Evolutionary conservation across 1,139 yeast genomes (phyloP).

Genomic region (Candida albicans): DNA sequence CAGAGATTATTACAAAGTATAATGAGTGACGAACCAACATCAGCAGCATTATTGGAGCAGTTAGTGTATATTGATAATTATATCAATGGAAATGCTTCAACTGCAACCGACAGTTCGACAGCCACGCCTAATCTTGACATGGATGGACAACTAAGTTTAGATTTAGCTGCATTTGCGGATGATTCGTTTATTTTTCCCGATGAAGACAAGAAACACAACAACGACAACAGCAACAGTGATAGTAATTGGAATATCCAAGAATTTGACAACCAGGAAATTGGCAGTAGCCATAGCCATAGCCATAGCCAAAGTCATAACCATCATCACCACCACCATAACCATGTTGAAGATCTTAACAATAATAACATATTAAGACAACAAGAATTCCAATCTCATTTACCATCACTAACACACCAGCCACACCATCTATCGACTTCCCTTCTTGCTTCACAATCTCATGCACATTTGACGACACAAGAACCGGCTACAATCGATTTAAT

Average conservation of each 20-base stretch:
- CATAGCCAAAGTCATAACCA: neutral
- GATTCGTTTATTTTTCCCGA: slow-evolving; percentile 77
- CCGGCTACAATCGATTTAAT: neutral
- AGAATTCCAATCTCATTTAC: no score
- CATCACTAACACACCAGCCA: no score
- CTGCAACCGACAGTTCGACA: slow-evolving; percentile 12
- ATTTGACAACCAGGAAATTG: neutral
- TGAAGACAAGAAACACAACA: slow-evolving; percentile 58
- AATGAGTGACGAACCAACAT: slow-evolving; percentile 45
- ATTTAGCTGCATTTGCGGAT: slow-evolving; percentile 78
- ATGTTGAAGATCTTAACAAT: neutral
- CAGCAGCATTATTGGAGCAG: slow-evolving; percentile 71
- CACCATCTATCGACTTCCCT: no score
- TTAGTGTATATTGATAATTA: slow-evolving; percentile 75
- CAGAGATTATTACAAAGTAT: no score
- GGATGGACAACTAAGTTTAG: slow-evolving; percentile 70
- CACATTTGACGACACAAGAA: neutral
- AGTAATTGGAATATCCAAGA: slow-evolving; percentile 5
- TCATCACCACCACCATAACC: neutral
- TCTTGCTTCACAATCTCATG: no score
- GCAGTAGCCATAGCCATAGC: neutral
- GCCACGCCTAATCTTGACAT: slow-evolving; percentile 46
- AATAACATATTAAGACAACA: no score
- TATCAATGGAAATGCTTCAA: slow-evolving; percentile 42
- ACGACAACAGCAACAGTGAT: slow-evolving; percentile 11